Base-by-base conservation (phyloP, 2,329 filamentous ascomycete species). In the Pseudogymnoascus sp. region DNA sequence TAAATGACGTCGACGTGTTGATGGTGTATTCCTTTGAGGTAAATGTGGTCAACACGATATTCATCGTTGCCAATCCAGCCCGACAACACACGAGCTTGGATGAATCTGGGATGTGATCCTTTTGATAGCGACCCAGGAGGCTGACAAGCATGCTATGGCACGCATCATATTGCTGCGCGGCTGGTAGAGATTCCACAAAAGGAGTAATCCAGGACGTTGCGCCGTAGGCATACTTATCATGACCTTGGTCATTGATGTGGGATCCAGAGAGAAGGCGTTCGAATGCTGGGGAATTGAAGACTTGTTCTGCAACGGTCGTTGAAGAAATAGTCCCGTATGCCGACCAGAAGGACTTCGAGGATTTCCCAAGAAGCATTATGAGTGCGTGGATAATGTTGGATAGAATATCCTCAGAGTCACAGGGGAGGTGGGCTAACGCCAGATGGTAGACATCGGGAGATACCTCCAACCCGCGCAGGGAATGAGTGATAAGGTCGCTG, bases 261-360 rank as follows among this genome's bases (percentile, higher is more conserved):
- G 87, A 87, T 66, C 87, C 84, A 7, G 78, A 75, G 11, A 93
- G 80, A 5, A 90, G 73, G n/a, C 76, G 76, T 36, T 81, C 81
- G 69, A 90, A 85, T 3, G 84, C 80, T 6, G 87, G 86, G 66
- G 89, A 92, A 64, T 83, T 84, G 69, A 95, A 90, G 46, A 96
- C 84, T 66, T 92, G 84, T 72, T 97, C 92, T n/a, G 91, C 85
- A 59, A 97, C 85, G 36, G 88, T 86, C 43, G 87, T 87, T 2
- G 91, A 88, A 0, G 90, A 88, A 60, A 93, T 90, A 31, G 91
- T 85, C 60, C 89, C 88, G 77, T 96, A 88, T 1, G 91, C 88
- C 69, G 91, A 88, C 93, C 93, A 97, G 69, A 97, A 95, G 49
- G 90, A 89, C 62, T 83, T 84, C 0, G 91, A 83, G 0, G 90